Conservation (phyloP, 208 protist genomes). For the Angomonas deanei region DNA sequence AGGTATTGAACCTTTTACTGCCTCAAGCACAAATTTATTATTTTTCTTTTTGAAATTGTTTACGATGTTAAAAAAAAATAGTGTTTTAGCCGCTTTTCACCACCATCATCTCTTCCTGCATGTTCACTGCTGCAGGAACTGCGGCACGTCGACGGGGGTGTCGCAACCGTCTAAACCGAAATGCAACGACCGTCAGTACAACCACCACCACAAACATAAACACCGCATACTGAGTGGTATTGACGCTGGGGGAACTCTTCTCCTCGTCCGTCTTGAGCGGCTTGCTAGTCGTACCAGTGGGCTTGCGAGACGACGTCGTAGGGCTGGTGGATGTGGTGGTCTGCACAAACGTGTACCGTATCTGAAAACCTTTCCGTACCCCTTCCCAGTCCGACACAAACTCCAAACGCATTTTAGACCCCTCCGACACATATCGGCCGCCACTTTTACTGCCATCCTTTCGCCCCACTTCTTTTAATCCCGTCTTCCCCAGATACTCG, state of each 20-base stretch:
- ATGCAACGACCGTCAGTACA: neutral
- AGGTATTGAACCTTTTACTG: neutral
- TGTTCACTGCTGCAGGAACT: neutral
- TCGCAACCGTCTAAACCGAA: neutral
- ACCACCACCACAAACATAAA: neutral
- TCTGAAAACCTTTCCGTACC: slow-evolving; percentile 32
- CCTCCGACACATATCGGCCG: slow-evolving; percentile 22
- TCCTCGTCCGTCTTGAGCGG: neutral
- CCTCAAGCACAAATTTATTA: neutral
- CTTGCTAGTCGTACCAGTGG: neutral
- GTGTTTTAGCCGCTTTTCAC: neutral
- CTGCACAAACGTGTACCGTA: slow-evolving; percentile 50
- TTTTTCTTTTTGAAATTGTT: neutral
- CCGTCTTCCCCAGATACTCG: slow-evolving; percentile 15
- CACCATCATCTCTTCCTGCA: neutral
- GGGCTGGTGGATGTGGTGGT: neutral
- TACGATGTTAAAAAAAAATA: neutral
- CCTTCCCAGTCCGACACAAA: slow-evolving; percentile 58
- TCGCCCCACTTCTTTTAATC: neutral
- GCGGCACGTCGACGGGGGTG: neutral
- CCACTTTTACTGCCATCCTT: neutral
- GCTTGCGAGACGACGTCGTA: neutral
- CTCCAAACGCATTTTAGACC: slow-evolving; percentile 24
- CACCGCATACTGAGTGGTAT: neutral
- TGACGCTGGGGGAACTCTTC: neutral